Evolutionary conservation across 495 filamentous ascomycete species (phyloP).

Genomic region (Tuber magnatum): DNA sequence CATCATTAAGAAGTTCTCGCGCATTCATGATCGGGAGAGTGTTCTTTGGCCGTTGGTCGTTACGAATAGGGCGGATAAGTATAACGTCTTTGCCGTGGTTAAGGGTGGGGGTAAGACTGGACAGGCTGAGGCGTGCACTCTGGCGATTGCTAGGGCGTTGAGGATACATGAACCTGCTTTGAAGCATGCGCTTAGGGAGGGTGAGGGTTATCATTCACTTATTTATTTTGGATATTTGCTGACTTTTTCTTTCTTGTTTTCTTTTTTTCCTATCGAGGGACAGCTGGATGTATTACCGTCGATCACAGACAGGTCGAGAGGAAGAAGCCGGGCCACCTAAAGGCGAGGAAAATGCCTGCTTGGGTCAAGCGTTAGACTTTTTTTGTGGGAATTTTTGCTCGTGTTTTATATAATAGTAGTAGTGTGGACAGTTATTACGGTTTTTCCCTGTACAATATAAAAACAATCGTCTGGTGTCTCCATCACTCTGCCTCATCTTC

Average conservation of each 20-base stretch:
- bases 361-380: constrained; percentile 74
- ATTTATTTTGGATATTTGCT: constrained; percentile 39
- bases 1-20: constrained; percentile 67
- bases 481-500: background rate
- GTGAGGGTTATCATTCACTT: constrained; percentile 53
- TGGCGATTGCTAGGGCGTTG: constrained; percentile 85
- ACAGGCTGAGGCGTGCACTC: constrained; percentile 88
- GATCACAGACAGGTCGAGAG: constrained; percentile 90
- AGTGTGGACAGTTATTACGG: background rate
- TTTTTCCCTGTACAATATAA: background rate
- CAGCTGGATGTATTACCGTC: constrained; percentile 86
- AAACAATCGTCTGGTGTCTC: background rate
- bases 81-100: constrained; percentile 87
- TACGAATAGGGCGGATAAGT: constrained; percentile 79
- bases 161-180: constrained; percentile 81
- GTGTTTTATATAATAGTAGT: constrained; percentile 6
- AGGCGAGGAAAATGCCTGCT: constrained; percentile 94
- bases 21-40: constrained; percentile 90
- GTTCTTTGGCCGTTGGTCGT: constrained; percentile 77
- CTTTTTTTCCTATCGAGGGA: background rate
- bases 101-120: constrained; percentile 84
- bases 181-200: constrained; percentile 79
- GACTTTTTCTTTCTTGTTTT: constrained; percentile 33
- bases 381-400: constrained; percentile 12
- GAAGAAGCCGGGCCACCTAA: constrained; percentile 93